These are phyloP conservation scores for Erythrophleum fordii DNA, from an alignment of 306 rosid species.

Conservation along the genomic window DNA sequence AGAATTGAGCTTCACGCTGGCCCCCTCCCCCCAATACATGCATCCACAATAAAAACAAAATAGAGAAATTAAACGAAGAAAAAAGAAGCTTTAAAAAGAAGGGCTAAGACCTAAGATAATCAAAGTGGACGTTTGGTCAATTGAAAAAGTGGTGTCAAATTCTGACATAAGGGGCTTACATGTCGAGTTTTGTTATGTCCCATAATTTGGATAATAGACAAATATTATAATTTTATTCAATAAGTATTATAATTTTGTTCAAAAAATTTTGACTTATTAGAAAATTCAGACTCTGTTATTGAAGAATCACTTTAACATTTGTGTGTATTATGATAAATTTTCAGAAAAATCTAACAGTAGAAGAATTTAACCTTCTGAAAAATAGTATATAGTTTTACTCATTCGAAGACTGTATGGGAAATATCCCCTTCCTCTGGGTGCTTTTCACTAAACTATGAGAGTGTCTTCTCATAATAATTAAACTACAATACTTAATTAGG, in stretches of 20 bases:
- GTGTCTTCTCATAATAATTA: neutral
- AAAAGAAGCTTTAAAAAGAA: neutral
- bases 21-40: neutral
- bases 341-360: too few relatives aligned
- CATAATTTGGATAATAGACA: neutral
- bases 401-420: neutral
- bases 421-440: neutral
- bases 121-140: slow-evolving; percentile 4
- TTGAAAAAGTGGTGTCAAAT: neutral
- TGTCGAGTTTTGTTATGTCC: neutral
- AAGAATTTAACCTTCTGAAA: too few relatives aligned
- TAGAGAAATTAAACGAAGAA: neutral
- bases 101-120: neutral
- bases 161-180: neutral
- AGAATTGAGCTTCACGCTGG: neutral
- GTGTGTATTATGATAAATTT: too few relatives aligned
- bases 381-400: too few relatives aligned
- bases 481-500: neutral
- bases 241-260: too few relatives aligned
- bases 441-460: neutral
- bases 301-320: neutral
- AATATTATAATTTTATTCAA: neutral
- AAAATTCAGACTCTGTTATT: neutral
- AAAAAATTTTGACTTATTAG: neutral
- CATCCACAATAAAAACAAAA: neutral